A percentile compares a stretch with the other conserved stretches of the same genome.
Conservation (phyloP, 352 stramenopile genomes). For the Pythium grandisporangium region DNA sequence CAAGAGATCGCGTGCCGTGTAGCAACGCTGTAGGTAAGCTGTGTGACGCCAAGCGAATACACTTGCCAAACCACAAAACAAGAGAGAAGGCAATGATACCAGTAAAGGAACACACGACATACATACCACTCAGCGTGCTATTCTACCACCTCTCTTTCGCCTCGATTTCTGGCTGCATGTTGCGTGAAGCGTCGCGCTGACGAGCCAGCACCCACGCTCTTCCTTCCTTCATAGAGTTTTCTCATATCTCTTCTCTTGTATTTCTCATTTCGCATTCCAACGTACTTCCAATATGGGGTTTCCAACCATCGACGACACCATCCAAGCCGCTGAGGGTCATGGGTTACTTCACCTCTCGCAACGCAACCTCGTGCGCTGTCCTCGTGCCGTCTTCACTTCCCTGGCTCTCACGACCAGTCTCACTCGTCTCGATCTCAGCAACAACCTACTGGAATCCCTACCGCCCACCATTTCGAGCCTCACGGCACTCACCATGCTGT, state of each 20-base stretch:
- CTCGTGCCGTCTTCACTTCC: constrained; percentile 12
- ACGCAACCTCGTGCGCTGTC: constrained; percentile 27
- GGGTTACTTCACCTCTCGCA: constrained; percentile 51
- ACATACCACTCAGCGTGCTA: too few relatives aligned
- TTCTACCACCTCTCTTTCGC: too few relatives aligned
- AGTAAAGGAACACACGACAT: too few relatives aligned
- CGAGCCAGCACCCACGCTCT: too few relatives aligned
- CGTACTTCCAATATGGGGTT: too few relatives aligned
- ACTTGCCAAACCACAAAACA: too few relatives aligned
- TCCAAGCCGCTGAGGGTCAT: constrained; percentile 50
- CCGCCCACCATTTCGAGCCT: constrained; percentile 49
- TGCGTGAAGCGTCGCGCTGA: constrained; percentile 8
- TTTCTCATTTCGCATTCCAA: too few relatives aligned
- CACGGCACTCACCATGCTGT: constrained; percentile 58
- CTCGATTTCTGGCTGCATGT: too few relatives aligned
- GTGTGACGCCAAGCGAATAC: too few relatives aligned
- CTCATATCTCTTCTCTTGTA: background rate
- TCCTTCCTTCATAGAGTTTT: background rate
- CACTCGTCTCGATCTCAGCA: constrained; percentile 69
- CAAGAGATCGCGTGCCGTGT: background rate
- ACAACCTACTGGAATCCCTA: constrained; percentile 60
- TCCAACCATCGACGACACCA: too few relatives aligned
- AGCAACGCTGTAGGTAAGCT: too few relatives aligned
- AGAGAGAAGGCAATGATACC: too few relatives aligned
- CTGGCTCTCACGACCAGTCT: constrained; percentile 25